Evolutionary conservation across 768 basidiomycete genomes (phyloP).

Genomic region (Kwoniella bestiolae): DNA sequence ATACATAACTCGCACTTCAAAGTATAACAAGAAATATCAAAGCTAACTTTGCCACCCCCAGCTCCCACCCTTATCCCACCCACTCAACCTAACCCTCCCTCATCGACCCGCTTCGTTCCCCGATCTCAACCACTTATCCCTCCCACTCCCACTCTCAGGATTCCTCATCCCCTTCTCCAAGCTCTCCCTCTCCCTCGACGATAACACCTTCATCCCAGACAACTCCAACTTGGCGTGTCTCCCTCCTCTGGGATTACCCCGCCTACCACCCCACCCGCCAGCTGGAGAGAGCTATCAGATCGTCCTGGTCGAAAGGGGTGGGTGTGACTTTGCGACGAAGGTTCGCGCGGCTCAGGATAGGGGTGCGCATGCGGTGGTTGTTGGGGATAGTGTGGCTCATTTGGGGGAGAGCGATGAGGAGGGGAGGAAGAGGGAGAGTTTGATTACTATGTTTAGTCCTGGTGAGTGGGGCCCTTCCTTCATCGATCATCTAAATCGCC

Average conservation of each 20-base stretch:
- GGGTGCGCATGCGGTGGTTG: constrained; percentile 87
- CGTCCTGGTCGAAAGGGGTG: constrained; percentile 84
- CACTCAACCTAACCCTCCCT: constrained; percentile 44
- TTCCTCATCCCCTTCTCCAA: constrained; percentile 31
- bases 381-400: constrained; percentile 75
- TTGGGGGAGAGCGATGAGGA: constrained; percentile 57
- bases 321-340: constrained; percentile 90
- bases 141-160: constrained; percentile 38
- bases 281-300: constrained; percentile 61
- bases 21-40: no score
- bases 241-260: constrained; percentile 30
- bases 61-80: not conserved
- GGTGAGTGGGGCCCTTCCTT: constrained; percentile 65
- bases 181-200: not conserved
- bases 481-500: no score
- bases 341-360: constrained; percentile 69
- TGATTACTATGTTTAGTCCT: constrained; percentile 91
- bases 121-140: constrained; percentile 16
- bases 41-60: not conserved
- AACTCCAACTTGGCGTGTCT: constrained; percentile 27
- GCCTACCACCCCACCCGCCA: constrained; percentile 10
- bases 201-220: not conserved
- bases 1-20: no score
- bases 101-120: constrained; percentile 56
- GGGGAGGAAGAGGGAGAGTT: constrained; percentile 63